Evolutionary conservation across 2,329 filamentous ascomycete species (phyloP), one percentile per base, ranked within the genome.

Genomic region (Talaromyces sp.): DNA sequence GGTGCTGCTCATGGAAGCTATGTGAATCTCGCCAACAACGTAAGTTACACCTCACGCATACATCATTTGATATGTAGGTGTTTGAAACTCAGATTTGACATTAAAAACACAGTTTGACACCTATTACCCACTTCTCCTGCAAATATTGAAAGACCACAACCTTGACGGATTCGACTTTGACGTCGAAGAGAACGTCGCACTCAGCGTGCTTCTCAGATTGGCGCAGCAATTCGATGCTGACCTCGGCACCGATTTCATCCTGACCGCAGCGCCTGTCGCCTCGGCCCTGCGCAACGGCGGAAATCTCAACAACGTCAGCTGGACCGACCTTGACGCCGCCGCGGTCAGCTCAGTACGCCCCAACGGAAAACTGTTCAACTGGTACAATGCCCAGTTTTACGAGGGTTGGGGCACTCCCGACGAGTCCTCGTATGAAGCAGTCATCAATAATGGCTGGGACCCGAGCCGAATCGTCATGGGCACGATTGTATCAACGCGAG

Each of bases 321-420:
- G 93, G 73, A 80, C 84, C 59, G 80, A 84, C 2, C 80, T 95
- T 1, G 89, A 93, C 69, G 77, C 80, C 14, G 38, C 51, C 1
- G 59, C 59, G 9, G 50, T 21, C 38, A 61, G 51, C 32, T 50
- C 4, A 79, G 83, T 75, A 78, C 82, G 60, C 0, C 60, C 60
- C 3, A 58, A 62, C 3, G 86, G 86, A 0, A 71, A 70, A 21
- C 78, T 86, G 26, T 86, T 93, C 19, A 80, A 81, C 0, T 95
- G 89, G 83, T 93, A 93, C 73, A 93, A 93, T 69, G 83, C 86
- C 2, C 90, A 93, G 70, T 93, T 93, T 73, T 95, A 95, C 77
- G 91, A 87, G 68, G 89, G 89, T 1, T 95, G 89, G 85, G 89
- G 89, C 21, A 77, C 76, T 65, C 76, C 81, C 62, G 8, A 46